Percentiles rank a stretch among this genome's conserved stretches.
phyloP scores from a whole-genome alignment of 2,329 filamentous ascomycete species.

The Calonectria ilicicola region DNA sequence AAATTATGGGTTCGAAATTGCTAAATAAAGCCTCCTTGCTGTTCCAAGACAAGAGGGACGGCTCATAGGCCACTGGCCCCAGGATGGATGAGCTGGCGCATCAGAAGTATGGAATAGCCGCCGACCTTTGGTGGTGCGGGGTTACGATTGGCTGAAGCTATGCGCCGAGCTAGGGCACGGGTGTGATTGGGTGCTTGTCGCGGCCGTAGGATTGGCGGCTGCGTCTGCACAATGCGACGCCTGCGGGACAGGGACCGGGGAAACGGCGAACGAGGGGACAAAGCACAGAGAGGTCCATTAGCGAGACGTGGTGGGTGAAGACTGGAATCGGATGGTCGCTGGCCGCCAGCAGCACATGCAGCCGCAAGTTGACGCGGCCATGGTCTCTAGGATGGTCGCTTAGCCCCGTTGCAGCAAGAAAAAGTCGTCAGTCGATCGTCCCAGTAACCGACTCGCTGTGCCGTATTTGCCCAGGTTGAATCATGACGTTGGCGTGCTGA shows the following conservation, averaged over 20 bases:
- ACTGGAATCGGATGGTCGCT: conserved; percentile 12
- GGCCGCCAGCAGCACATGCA: conserved; percentile 9
- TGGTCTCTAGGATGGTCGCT: conserved; percentile 13
- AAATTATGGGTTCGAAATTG: conserved; percentile 33
- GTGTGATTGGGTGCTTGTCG: conserved; percentile 46
- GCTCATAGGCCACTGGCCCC: conserved; percentile 38
- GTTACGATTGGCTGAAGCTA: conserved; percentile 45
- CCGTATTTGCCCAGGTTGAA: background rate
- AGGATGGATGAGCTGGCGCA: conserved; percentile 42
- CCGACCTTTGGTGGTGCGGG: conserved; percentile 41
- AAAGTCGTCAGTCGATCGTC: conserved; percentile 3
- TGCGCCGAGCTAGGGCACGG: conserved; percentile 39
- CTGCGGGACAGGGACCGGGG: conserved; percentile 28
- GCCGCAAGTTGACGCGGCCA: conserved; percentile 20
- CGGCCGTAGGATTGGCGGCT: conserved; percentile 40
- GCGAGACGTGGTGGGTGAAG: conserved; percentile 4
- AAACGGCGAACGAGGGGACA: conserved; percentile 26
- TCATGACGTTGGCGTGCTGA: background rate
- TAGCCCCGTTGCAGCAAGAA: background rate
- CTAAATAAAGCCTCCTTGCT: conserved; percentile 43
- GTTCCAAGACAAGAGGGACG: conserved; percentile 29
- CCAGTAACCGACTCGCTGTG: background rate
- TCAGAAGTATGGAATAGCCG: conserved; percentile 53
- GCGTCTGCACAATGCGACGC: conserved; percentile 35
- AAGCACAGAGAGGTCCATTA: conserved; percentile 34